Percentiles rank a stretch among this genome's conserved stretches.
phyloP scores from a whole-genome alignment of 257 asterid genomes.

The Solanum pinnatisectum region DNA sequence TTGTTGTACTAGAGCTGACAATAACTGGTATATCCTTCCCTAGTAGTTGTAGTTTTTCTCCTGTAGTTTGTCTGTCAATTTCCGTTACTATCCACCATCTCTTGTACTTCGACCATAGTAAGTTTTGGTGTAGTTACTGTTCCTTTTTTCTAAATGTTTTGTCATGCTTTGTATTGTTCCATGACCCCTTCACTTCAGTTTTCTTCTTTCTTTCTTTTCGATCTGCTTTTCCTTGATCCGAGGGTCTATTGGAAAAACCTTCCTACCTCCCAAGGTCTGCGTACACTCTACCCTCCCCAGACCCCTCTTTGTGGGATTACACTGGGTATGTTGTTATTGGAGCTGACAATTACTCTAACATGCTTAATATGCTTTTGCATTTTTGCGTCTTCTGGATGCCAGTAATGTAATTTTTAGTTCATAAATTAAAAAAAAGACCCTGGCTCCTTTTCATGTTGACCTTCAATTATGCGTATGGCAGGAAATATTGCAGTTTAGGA shows the following conservation, averaged over 20 bases:
- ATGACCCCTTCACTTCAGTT: not conserved
- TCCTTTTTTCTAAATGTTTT: not conserved
- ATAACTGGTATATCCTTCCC: not conserved
- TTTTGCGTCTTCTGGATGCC: not conserved
- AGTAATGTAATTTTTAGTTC: not conserved
- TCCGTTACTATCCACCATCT: not conserved
- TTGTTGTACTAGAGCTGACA: not conserved
- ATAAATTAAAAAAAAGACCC: not conserved
- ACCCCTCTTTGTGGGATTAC: not conserved
- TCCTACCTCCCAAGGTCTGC: not conserved
- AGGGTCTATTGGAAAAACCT: not conserved
- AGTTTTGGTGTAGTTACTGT: not conserved
- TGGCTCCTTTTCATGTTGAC: not conserved
- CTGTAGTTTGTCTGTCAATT: not conserved
- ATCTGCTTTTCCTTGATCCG: not conserved
- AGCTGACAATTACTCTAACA: not conserved
- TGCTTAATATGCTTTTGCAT: not conserved
- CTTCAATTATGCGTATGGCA: slow-evolving; percentile 19
- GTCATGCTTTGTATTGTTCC: not conserved
- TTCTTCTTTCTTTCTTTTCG: not conserved
- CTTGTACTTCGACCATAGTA: not conserved
- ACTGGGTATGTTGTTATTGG: not conserved
- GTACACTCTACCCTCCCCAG: not conserved
- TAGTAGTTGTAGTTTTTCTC: not conserved
- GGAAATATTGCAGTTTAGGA: slow-evolving; percentile 25